These are phyloP conservation scores for Beauveria sp. DNA, from an alignment of 2,329 filamentous ascomycete genomes.

Conservation along the genomic window DNA sequence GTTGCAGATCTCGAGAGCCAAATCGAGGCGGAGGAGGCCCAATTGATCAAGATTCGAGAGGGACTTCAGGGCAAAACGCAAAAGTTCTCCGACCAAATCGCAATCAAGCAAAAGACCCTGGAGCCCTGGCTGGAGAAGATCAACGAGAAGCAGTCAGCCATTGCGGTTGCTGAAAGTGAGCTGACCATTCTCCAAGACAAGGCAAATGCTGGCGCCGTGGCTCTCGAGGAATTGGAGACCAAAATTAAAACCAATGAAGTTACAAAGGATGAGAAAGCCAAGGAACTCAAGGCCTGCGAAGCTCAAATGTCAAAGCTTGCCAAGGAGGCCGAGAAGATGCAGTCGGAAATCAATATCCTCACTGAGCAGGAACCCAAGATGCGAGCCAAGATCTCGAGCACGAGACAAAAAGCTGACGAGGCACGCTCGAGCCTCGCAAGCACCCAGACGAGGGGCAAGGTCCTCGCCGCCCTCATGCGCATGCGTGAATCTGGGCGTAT, in stretches of 20 bases:
- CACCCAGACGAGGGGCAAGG: conserved; percentile 87
- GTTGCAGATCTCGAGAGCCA: conserved; percentile 68
- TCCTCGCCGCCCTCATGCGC: conserved; percentile 84
- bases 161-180: conserved; percentile 91
- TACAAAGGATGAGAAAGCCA: conserved; percentile 59
- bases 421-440: conserved; percentile 82
- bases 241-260: conserved; percentile 71
- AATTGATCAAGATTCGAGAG: conserved; percentile 77
- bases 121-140: conserved; percentile 97
- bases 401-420: conserved; percentile 92
- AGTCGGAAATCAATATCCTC: conserved; percentile 65
- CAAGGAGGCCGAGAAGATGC: conserved; percentile 64
- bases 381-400: conserved; percentile 76
- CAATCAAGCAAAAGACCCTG: conserved; percentile 82
- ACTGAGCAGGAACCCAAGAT: conserved; percentile 72
- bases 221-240: conserved; percentile 71
- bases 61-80: conserved; percentile 93
- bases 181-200: conserved; percentile 85
- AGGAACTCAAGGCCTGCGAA: conserved; percentile 70
- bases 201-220: conserved; percentile 76
- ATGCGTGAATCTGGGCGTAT: conserved; percentile 94
- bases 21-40: conserved; percentile 70
- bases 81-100: conserved; percentile 85
- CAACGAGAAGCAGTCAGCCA: conserved; percentile 88
- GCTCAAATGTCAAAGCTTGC: conserved; percentile 63